These are phyloP conservation scores for Aphanomyces stellatus DNA, from an alignment of 352 stramenopile species.

Conservation along the genomic window DNA sequence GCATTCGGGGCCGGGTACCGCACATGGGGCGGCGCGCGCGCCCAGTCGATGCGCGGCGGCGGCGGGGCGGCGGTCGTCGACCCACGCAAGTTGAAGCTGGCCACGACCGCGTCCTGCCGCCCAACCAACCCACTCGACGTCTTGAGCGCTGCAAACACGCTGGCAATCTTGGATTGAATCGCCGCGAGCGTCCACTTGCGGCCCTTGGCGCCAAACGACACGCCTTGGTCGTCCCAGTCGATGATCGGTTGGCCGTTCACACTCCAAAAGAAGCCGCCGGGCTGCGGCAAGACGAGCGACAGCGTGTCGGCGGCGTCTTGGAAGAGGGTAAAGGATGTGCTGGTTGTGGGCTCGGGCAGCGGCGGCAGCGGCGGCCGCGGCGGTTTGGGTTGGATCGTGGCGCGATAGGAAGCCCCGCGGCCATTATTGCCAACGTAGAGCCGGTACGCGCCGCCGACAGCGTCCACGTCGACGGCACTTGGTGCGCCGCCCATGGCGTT, in stretches of 20 bases:
- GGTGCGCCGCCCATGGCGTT: not conserved
- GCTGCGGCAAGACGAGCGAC: not conserved
- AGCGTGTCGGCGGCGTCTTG: not conserved
- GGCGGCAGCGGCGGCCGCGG: not conserved
- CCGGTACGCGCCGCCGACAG: not conserved
- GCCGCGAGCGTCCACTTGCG: not conserved
- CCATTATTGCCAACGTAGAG: constrained; percentile 13
- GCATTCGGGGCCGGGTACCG: constrained; percentile 10
- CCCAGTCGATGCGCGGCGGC: not conserved
- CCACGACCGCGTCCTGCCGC: not conserved
- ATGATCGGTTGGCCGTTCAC: constrained; percentile 3
- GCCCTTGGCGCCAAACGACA: not conserved
- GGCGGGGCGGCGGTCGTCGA: not conserved
- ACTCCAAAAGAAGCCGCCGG: constrained; percentile 3
- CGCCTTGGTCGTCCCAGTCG: not conserved
- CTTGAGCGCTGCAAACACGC: not conserved
- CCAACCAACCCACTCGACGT: not conserved
- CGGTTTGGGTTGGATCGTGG: not conserved
- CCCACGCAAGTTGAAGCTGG: not conserved
- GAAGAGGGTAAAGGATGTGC: not conserved
- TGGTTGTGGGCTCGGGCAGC: not conserved
- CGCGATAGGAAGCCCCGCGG: not conserved
- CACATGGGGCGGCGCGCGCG: not conserved
- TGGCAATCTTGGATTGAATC: not conserved
- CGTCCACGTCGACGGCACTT: not conserved